Base-by-base conservation (phyloP, 108 stramenopile species). In the Seminavis robusta region DNA sequence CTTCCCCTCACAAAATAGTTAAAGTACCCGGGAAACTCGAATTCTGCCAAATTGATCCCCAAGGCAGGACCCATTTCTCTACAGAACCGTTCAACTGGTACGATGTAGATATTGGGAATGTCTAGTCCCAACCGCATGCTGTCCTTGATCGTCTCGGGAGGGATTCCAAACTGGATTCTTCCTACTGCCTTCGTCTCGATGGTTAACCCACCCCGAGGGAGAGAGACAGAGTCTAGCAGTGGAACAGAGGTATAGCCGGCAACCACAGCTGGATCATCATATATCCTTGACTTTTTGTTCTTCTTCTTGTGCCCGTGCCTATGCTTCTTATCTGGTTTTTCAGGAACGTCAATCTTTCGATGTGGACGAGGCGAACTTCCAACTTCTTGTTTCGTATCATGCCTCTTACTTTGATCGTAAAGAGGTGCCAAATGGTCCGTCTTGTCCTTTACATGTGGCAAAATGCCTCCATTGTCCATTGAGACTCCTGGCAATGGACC, bases 61-160 rank as follows among this genome's bases (percentile, higher is more conserved):
- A 94, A 63, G 10, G 80, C 79, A 15, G 80, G 80, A 0, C 87
- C 87, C 74, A 86, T 74, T 34, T 87, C 83, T 19, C 88, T 50
- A 50, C 85, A 81, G 65, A 94, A 94, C 13, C 87, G 64, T 45
- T 94, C 86, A 1, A 81, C 83, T 26, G 93, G 93, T 11, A 94
- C 78, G 26, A 94, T 81, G 66, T 86, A 94, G 15, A 89, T 69
- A 19, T 58, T 61, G 15, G 93, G 93, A 19, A 88, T 74, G 1
- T 58, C 58, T 1, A 89, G 49, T 3, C 90, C 93, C 7, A 91
- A 39, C 2, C 40, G 49, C 87, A 94, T 87, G 29, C 69, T 74
- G 61, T 94, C 93, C 57, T 94, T 94, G 63, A 94, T 91, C 16
- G 90, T 94, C 59, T 94, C 93, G 3, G 93, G 93, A 32, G 93